Conservation (phyloP, 352 stramenopile genomes). For the Pilasporangium apinafurcum region DNA sequence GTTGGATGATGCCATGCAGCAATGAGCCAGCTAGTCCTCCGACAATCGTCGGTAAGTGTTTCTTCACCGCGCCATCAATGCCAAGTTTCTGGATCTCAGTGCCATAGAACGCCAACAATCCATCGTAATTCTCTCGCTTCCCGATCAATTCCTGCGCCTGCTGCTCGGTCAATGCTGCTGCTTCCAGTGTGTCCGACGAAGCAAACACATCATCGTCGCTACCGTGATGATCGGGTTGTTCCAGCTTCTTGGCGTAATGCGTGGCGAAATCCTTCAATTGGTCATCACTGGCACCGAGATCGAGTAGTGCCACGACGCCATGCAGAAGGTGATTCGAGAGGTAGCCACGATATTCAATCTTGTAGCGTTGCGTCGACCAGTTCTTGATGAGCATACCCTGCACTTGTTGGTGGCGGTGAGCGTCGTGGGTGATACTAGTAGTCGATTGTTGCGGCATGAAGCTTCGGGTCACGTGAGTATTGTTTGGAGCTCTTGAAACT, state of each 20-base stretch:
- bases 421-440: too few species aligned
- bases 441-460: too few species aligned
- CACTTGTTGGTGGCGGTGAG: too few species aligned
- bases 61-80: conserved; percentile 18
- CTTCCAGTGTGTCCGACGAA: background rate
- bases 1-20: conserved; percentile 34
- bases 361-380: conserved; percentile 25
- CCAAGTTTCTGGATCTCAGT: conserved; percentile 17
- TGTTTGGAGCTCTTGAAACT: too few species aligned
- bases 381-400: conserved; percentile 14
- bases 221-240: conserved; percentile 11
- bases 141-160: conserved; percentile 13
- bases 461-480: too few species aligned
- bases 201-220: conserved; percentile 14
- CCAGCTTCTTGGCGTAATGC: conserved; percentile 24
- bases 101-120: conserved; percentile 19
- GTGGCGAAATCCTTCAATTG: conserved; percentile 21
- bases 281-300: conserved; percentile 19
- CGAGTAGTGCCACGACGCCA: conserved; percentile 25
- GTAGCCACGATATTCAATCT: conserved; percentile 30
- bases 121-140: conserved; percentile 19
- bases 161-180: conserved; percentile 10
- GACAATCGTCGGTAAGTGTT: conserved; percentile 19
- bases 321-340: conserved; percentile 35
- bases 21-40: conserved; percentile 24